Evolutionary conservation across 257 asterid genomes (phyloP), one percentile per base, ranked within the genome.

Genomic region (Solanum chiquidenum): DNA sequence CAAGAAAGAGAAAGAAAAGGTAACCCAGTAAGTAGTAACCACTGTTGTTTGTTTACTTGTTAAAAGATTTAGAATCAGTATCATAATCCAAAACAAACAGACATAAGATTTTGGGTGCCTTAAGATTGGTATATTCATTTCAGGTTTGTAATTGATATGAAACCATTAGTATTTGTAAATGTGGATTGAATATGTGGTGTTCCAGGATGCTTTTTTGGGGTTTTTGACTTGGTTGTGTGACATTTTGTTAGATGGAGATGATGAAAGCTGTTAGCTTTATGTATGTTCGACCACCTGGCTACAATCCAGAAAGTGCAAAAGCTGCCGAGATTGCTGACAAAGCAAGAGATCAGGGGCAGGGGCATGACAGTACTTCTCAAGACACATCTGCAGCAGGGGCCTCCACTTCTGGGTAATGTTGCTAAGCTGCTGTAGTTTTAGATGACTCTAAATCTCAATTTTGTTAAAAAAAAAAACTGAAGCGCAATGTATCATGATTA

Each of bases 261-360:
- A 97, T 97, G 98, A 95, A 94, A 92, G 98, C 99, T 82, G 99
- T 97, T 83, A 97, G 99, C 95, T 97, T 97, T 89, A 93, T 97
- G 98, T 97, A 97, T 88, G 98, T 95, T 42, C 93, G 98, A 72
- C 99, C 99, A 23, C 99, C 99, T 71, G 99, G 99, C 25, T 97
- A 97, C 93, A 93, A 97, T 90, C 91, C 98, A 3, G 99, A 97
- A 89, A 97, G 99, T 92, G 99, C 99, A 52, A 96, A 93, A 90
- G 99, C 98, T 88, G 99, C 99, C 25, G 99, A 97, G 93, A 69
- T 93, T 66, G 98, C 95, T 49, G 97, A 91, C 3, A 96, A 93
- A 92, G 90, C 85, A 83, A 93, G 86, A 83, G 93, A 89, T 79
- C 90, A 90, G 83, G 95, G 90, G 71, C 89, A 85, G 88, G 93